Percentiles rank a stretch among this genome's conserved stretches.
Conservation (phyloP, 1,284 basidiomycete genomes). For the Heterobasidion irregulare region DNA sequence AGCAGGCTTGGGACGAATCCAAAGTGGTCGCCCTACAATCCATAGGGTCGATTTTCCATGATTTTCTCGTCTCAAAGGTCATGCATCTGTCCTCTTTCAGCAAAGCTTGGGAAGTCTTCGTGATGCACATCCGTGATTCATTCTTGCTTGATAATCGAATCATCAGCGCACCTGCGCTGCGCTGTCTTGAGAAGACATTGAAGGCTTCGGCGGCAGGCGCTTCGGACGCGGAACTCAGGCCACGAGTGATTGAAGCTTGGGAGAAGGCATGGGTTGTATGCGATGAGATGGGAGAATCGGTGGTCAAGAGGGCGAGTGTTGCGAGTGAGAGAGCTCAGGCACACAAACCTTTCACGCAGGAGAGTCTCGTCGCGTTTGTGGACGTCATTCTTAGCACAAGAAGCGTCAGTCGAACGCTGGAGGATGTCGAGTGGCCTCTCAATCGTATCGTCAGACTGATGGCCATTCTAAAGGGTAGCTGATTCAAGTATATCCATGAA, state of each 20-base stretch:
- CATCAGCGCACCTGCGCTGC: constrained; percentile 73
- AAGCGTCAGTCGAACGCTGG: constrained; percentile 35
- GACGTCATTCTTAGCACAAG: constrained; percentile 63
- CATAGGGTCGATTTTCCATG: constrained; percentile 76
- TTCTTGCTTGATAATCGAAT: constrained; percentile 61
- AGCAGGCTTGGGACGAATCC: constrained; percentile 73
- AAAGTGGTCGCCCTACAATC: constrained; percentile 83
- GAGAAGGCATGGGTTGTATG: constrained; percentile 68
- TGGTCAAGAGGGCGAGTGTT: constrained; percentile 24
- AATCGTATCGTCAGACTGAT: constrained; percentile 61
- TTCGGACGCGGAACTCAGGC: constrained; percentile 30
- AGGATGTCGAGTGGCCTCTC: constrained; percentile 56
- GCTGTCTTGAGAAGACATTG: constrained; percentile 75
- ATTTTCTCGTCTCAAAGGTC: constrained; percentile 71
- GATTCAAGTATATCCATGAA: neutral
- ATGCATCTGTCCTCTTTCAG: constrained; percentile 63
- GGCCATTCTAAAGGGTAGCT: constrained; percentile 64
- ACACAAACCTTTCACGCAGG: constrained; percentile 68
- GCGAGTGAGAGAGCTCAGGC: constrained; percentile 8
- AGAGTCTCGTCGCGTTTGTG: constrained; percentile 76
- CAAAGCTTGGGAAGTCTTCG: constrained; percentile 66
- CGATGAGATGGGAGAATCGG: constrained; percentile 53
- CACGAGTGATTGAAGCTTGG: constrained; percentile 40
- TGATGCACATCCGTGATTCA: constrained; percentile 59
- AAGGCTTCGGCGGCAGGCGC: constrained; percentile 33